These are phyloP conservation scores for Trypanosoma melophagium DNA, from an alignment of 208 protist species.

Conservation along the genomic window DNA sequence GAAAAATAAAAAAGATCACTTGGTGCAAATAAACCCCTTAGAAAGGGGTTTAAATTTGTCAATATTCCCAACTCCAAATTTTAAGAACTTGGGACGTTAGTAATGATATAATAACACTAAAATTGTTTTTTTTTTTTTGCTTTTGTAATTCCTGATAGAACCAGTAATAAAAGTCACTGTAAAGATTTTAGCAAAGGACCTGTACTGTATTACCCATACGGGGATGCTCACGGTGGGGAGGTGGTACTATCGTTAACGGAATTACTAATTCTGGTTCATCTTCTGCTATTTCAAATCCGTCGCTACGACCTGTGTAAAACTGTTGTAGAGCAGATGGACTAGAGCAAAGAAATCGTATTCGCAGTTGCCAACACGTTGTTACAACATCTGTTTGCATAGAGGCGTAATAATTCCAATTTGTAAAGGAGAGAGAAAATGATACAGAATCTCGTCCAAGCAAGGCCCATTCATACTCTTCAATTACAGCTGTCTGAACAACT, in stretches of 20 bases:
- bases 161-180: background rate
- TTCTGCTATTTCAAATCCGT: constrained; percentile 20
- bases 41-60: too few relatives aligned
- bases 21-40: too few relatives aligned
- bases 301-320: background rate
- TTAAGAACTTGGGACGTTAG: too few relatives aligned
- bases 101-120: too few relatives aligned
- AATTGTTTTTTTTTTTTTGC: background rate
- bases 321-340: background rate
- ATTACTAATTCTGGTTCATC: constrained; percentile 37
- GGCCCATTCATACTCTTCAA: constrained; percentile 27
- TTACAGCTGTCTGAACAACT: constrained; percentile 25
- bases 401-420: constrained; percentile 17
- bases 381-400: constrained; percentile 43
- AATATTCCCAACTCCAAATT: too few relatives aligned
- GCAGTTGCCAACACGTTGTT: constrained; percentile 35
- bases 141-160: background rate
- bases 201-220: constrained; percentile 15
- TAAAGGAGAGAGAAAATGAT: constrained; percentile 30
- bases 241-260: constrained; percentile 40
- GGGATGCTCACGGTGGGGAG: constrained; percentile 15
- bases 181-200: background rate
- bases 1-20: too few relatives aligned
- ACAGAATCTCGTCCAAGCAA: constrained; percentile 22
- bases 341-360: constrained; percentile 30